phyloP scores from a whole-genome alignment of 2,329 filamentous ascomycete genomes.

The Didymella glomerata region DNA sequence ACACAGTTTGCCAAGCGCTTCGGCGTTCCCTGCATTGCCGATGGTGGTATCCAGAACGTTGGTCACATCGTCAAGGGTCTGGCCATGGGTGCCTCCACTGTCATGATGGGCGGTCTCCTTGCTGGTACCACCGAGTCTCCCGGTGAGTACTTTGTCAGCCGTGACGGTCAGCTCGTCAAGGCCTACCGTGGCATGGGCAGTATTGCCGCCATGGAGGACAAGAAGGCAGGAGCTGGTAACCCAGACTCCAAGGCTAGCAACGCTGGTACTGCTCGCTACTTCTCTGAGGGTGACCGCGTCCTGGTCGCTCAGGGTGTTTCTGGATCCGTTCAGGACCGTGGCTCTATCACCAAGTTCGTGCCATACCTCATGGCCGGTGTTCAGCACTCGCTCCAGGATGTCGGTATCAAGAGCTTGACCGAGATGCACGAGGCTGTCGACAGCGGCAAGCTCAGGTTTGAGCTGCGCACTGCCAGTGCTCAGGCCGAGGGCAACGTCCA shows the following conservation, averaged over 20 bases:
- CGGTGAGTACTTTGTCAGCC: constrained; percentile 94
- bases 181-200: constrained; percentile 99
- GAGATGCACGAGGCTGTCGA: constrained; percentile 79
- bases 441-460: constrained; percentile 83
- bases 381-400: constrained; percentile 97
- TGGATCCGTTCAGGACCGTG: constrained; percentile 81
- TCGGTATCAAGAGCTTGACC: constrained; percentile 81
- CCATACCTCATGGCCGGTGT: constrained; percentile 95
- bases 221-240: constrained; percentile 82
- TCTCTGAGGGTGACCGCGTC: constrained; percentile 94
- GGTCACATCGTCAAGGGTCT: constrained; percentile 99
- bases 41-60: constrained; percentile 97
- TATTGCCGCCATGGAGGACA: constrained; percentile 99
- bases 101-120: constrained; percentile 99
- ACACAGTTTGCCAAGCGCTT: constrained; percentile 89
- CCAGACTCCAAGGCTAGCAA: constrained; percentile 78
- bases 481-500: constrained; percentile 97
- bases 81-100: constrained; percentile 88
- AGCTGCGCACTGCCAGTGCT: constrained; percentile 91
- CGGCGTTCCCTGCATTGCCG: constrained; percentile 96
- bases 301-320: constrained; percentile 97
- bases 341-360: constrained; percentile 91
- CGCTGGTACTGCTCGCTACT: constrained; percentile 96
- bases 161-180: constrained; percentile 97
- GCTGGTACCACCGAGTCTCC: constrained; percentile 98